A percentile compares a stretch with the other conserved stretches of the same genome.
These are phyloP conservation scores for Phaeosphaeria sp. DNA, from an alignment of 2,329 filamentous ascomycete species.

Conservation along the genomic window DNA sequence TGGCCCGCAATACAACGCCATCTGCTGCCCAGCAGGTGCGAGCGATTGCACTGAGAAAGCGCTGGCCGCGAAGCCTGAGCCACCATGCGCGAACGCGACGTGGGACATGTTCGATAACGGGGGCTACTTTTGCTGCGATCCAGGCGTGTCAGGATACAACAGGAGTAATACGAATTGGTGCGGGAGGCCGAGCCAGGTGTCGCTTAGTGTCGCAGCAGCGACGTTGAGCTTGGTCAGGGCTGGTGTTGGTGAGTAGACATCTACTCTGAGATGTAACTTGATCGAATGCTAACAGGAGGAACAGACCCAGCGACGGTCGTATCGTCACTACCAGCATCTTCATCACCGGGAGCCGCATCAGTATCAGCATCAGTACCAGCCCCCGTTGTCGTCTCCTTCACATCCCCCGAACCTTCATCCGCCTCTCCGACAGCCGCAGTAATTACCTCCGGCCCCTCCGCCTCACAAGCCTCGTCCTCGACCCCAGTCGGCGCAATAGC, in stretches of 20 bases:
- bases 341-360: background rate
- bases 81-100: constrained; percentile 13
- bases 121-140: constrained; percentile 18
- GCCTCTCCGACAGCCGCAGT: background rate
- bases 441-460: background rate
- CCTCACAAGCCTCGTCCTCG: constrained; percentile 3
- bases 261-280: background rate
- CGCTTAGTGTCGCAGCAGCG: background rate
- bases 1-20: constrained; percentile 8
- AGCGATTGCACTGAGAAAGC: constrained; percentile 2
- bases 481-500: constrained; percentile 30
- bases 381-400: too few species aligned
- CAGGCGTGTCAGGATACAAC: constrained; percentile 10
- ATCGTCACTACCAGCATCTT: background rate
- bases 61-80: background rate
- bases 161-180: constrained; percentile 8
- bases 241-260: background rate
- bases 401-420: background rate
- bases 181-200: constrained; percentile 1
- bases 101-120: constrained; percentile 20
- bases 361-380: too few species aligned
- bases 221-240: constrained; percentile 2
- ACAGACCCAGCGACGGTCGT: background rate
- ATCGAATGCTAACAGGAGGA: background rate
- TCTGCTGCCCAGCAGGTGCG: constrained; percentile 6